Evolutionary conservation across 1,139 yeast genomes (phyloP).

Genomic region (Candida sojae): DNA sequence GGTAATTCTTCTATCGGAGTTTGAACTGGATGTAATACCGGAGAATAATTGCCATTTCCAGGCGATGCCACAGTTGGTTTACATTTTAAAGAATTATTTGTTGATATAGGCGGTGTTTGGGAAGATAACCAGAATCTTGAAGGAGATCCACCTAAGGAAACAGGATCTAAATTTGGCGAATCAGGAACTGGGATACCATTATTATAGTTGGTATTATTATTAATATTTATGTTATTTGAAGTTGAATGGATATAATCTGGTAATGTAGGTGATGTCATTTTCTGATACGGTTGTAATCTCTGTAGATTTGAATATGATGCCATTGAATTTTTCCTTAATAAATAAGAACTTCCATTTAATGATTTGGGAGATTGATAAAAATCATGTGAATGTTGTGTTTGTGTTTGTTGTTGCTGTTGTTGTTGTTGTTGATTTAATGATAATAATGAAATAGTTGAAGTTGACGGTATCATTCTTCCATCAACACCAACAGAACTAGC

Average conservation of each 20-base stretch:
- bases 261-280: slow-evolving; percentile 34
- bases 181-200: slow-evolving; percentile 34
- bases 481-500: slow-evolving; percentile 58
- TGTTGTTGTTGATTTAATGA: slow-evolving; percentile 36
- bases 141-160: slow-evolving; percentile 57
- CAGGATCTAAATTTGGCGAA: slow-evolving; percentile 54
- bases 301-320: slow-evolving; percentile 15
- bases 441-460: slow-evolving; percentile 54
- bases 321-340: slow-evolving; percentile 7
- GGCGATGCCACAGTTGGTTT: slow-evolving; percentile 20
- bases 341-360: slow-evolving; percentile 3
- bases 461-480: slow-evolving; percentile 53
- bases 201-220: slow-evolving; percentile 4
- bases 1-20: slow-evolving; percentile 49
- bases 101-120: slow-evolving; percentile 51
- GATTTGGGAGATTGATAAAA: slow-evolving; percentile 6
- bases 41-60: slow-evolving; percentile 30
- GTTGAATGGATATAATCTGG: slow-evolving; percentile 18
- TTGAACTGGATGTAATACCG: slow-evolving; percentile 42
- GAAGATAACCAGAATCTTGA: slow-evolving; percentile 54
- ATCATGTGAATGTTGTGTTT: slow-evolving; percentile 8
- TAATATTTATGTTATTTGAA: slow-evolving; percentile 1
- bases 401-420: slow-evolving; percentile 9
- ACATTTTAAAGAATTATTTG: slow-evolving; percentile 21
- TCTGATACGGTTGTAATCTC: slow-evolving; percentile 40